Evolutionary conservation across 2,329 filamentous ascomycete species (phyloP).

Genomic region (Exophiala viscosa): DNA sequence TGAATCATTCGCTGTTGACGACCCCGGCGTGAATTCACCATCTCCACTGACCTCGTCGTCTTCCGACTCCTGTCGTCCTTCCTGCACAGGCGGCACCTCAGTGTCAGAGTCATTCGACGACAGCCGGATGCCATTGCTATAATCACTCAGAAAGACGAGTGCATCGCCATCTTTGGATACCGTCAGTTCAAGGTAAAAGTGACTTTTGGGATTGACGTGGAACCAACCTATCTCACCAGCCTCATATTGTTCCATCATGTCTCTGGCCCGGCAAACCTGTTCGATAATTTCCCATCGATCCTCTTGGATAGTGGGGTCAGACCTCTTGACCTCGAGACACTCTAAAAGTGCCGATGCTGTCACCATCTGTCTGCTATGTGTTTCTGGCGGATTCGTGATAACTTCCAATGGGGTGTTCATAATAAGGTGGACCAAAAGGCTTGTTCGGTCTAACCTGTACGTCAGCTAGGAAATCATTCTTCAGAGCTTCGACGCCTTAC

Average conservation of each 20-base stretch:
- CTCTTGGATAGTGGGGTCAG: slow-evolving; percentile 16
- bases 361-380: slow-evolving; percentile 16
- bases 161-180: slow-evolving; percentile 20
- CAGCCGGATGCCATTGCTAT: slow-evolving; percentile 8
- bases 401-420: slow-evolving; percentile 24
- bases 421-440: slow-evolving; percentile 28
- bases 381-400: slow-evolving; percentile 19
- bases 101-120: slow-evolving; percentile 9
- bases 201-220: too few relatives aligned
- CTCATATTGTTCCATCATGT: slow-evolving; percentile 26
- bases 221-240: slow-evolving; percentile 24
- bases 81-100: slow-evolving; percentile 4
- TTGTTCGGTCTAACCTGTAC: slow-evolving; percentile 25
- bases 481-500: slow-evolving; percentile 33
- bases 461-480: neutral
- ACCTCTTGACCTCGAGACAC: slow-evolving; percentile 24
- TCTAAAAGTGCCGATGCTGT: slow-evolving; percentile 21
- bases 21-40: neutral
- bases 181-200: too few relatives aligned
- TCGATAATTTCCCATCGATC: slow-evolving; percentile 23
- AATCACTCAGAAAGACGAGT: slow-evolving; percentile 18
- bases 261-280: slow-evolving; percentile 22
- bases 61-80: neutral
- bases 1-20: neutral
- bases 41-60: slow-evolving; percentile 1